These are phyloP conservation scores for Diospyros kaki DNA, from an alignment of 148 eudicot genomes.

Conservation along the genomic window DNA sequence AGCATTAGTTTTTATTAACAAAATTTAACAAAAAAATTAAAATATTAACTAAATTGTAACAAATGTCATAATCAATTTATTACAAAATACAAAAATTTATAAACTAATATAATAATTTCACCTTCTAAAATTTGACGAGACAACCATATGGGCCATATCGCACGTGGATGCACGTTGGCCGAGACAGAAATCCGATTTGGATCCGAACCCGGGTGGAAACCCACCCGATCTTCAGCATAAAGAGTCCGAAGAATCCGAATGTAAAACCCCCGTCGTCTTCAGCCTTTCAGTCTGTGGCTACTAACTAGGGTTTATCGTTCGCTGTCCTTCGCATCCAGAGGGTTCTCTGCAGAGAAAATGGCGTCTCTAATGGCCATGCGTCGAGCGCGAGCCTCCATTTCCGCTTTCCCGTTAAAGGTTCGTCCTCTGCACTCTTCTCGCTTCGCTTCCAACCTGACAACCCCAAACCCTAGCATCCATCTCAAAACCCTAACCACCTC, in stretches of 20 bases:
- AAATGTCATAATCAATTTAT: too few species aligned
- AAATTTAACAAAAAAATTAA: too few species aligned
- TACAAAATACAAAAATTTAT: too few species aligned
- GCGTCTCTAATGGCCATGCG: conserved; percentile 48
- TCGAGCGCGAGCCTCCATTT: conserved; percentile 29
- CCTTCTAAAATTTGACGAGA: too few species aligned
- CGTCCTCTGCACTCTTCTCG: conserved; percentile 19
- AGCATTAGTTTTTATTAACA: too few species aligned
- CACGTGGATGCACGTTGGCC: too few species aligned
- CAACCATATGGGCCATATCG: too few species aligned
- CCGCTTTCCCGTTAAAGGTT: conserved; percentile 27
- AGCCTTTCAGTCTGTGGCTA: neutral
- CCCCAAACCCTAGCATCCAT: conserved; percentile 16
- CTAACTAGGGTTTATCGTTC: conserved; percentile 1
- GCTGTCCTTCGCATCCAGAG: neutral
- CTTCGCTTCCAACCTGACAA: conserved; percentile 11
- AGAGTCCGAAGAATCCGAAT: neutral
- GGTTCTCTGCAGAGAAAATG: conserved; percentile 24
- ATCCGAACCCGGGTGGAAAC: neutral
- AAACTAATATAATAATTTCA: too few species aligned
- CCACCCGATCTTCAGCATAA: neutral
- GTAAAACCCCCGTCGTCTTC: neutral
- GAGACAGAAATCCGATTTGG: neutral
- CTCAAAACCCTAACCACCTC: conserved; percentile 28
- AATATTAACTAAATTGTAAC: too few species aligned